Conservation (phyloP, 1,284 basidiomycete genomes). For the Cryptococcus floricola region DNA sequence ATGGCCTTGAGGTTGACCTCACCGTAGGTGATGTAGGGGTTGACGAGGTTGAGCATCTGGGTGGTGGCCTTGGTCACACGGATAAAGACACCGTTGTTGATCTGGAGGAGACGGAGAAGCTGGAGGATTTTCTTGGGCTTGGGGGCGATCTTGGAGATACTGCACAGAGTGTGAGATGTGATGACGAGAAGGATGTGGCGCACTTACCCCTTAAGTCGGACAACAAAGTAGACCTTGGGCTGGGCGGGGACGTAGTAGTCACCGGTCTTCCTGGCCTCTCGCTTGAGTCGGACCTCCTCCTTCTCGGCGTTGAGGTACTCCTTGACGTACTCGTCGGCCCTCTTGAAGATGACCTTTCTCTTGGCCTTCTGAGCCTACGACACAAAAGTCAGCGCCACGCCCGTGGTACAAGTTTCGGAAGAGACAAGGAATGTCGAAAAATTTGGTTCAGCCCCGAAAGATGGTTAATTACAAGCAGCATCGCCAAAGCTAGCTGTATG, state of each 20-base stretch:
- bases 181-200: background rate
- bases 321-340: constrained; percentile 96
- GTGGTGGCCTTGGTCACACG: constrained; percentile 94
- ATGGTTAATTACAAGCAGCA: constrained; percentile 88
- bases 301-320: constrained; percentile 90
- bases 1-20: constrained; percentile 89
- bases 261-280: constrained; percentile 83
- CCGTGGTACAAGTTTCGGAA: background rate
- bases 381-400: constrained; percentile 6
- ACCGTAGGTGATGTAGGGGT: constrained; percentile 97
- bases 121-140: constrained; percentile 99
- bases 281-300: constrained; percentile 94
- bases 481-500: constrained; percentile 51
- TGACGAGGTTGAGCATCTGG: constrained; percentile 96
- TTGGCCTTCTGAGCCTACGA: constrained; percentile 78
- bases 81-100: constrained; percentile 99
- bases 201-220: constrained; percentile 88
- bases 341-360: constrained; percentile 98
- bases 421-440: constrained; percentile 12
- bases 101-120: constrained; percentile 95
- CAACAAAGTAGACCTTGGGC: constrained; percentile 96
- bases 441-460: constrained; percentile 84
- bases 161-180: constrained; percentile 37
- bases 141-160: constrained; percentile 99
- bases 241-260: constrained; percentile 98